A percentile compares a stretch with the other conserved stretches of the same genome.
phyloP scores from a whole-genome alignment of 1,284 basidiomycete species.

The Melampsora larici-populina region DNA sequence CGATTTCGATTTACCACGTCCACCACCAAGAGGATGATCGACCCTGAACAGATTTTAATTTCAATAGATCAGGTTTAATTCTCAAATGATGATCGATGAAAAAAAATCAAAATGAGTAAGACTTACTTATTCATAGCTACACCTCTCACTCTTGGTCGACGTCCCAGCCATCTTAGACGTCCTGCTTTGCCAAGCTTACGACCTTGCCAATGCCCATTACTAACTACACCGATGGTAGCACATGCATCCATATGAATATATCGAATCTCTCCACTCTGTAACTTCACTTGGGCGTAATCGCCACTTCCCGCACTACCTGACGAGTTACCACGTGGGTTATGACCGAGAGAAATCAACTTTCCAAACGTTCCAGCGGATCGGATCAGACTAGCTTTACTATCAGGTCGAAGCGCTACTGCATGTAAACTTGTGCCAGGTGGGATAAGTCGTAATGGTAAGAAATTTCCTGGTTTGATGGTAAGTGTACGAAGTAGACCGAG shows the following conservation, averaged over 20 bases:
- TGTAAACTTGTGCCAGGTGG: constrained; percentile 89
- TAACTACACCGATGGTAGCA: constrained; percentile 86
- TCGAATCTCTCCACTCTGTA: constrained; percentile 90
- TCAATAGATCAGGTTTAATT: background rate
- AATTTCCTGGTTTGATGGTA: constrained; percentile 87
- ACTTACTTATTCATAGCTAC: constrained; percentile 94
- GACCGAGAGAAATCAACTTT: constrained; percentile 64
- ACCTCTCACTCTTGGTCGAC: constrained; percentile 84
- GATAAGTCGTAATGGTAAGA: constrained; percentile 83
- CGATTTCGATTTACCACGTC: constrained; percentile 94
- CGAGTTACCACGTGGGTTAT: constrained; percentile 14
- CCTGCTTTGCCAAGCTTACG: constrained; percentile 87
- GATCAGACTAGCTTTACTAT: constrained; percentile 76
- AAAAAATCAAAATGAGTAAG: background rate
- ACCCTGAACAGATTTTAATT: constrained; percentile 24
- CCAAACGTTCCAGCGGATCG: constrained; percentile 85
- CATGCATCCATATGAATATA: constrained; percentile 76
- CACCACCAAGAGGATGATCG: constrained; percentile 97
- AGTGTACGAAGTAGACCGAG: constrained; percentile 79
- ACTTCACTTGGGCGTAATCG: constrained; percentile 72
- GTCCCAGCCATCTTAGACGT: constrained; percentile 79
- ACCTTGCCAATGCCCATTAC: constrained; percentile 86
- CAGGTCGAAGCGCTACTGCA: constrained; percentile 72
- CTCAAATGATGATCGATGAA: background rate
- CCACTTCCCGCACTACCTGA: constrained; percentile 54